phyloP scores from a whole-genome alignment of 169 alveolate species.

The Condylostoma magnum region DNA sequence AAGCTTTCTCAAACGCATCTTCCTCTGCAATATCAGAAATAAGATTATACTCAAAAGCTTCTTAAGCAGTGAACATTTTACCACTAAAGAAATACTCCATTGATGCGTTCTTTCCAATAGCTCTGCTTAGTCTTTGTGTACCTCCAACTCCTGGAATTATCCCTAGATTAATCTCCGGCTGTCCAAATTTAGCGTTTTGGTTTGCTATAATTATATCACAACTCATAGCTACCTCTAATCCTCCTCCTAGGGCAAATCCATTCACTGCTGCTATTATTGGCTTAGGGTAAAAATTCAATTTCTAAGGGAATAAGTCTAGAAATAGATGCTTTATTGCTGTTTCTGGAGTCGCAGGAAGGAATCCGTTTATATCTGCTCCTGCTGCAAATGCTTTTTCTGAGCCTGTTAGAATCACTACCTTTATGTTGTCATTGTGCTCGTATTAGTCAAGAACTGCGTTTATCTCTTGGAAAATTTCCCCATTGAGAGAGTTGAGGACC shows the following conservation, averaged over 20 bases:
- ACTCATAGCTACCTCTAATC: slow-evolving; percentile 83
- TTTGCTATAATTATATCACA: slow-evolving; percentile 79
- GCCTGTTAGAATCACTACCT: slow-evolving; percentile 51
- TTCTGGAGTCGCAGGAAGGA: background rate
- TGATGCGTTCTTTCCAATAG: slow-evolving; percentile 78
- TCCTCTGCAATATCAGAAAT: slow-evolving; percentile 41
- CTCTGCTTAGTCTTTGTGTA: slow-evolving; percentile 72
- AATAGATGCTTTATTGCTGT: slow-evolving; percentile 21
- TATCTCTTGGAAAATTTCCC: background rate
- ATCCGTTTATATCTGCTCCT: slow-evolving; percentile 54
- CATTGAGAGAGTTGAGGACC: slow-evolving; percentile 12
- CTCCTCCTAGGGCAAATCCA: slow-evolving; percentile 87
- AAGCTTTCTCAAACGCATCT: background rate
- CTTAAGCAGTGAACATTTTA: slow-evolving; percentile 60
- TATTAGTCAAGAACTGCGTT: background rate
- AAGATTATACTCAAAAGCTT: slow-evolving; percentile 60
- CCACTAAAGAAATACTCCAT: slow-evolving; percentile 77
- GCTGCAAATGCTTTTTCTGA: slow-evolving; percentile 44
- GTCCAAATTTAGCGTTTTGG: slow-evolving; percentile 77
- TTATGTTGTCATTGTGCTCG: slow-evolving; percentile 35
- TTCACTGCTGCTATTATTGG: slow-evolving; percentile 83
- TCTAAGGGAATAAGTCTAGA: slow-evolving; percentile 39
- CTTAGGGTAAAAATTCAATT: slow-evolving; percentile 44
- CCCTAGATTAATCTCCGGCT: slow-evolving; percentile 81
- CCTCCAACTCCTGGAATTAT: slow-evolving; percentile 82